Evolutionary conservation across 805 yeast genomes (phyloP).

Genomic region (Sugiyamaella qingdaonensis): DNA sequence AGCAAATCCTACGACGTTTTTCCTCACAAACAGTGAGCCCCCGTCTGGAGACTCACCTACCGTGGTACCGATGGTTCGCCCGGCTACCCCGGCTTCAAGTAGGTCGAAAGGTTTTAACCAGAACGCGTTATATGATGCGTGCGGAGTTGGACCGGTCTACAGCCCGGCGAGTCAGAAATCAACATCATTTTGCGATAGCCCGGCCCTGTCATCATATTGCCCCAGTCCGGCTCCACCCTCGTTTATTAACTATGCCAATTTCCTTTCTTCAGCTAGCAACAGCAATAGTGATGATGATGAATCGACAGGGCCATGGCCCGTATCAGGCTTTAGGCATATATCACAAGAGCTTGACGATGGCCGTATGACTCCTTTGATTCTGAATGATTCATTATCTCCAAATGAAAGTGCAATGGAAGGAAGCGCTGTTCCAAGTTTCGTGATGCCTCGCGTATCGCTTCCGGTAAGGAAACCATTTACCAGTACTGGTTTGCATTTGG

Average conservation of each 20-base stretch:
- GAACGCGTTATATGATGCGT: too few species aligned
- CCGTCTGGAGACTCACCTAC: background rate
- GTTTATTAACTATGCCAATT: background rate
- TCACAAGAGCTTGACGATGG: background rate
- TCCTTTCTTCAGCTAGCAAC: background rate
- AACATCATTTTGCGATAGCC: background rate
- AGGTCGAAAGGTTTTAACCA: background rate
- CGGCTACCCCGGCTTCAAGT: background rate
- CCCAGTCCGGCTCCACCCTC: background rate
- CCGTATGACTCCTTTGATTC: background rate
- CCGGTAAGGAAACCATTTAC: conserved; percentile 25
- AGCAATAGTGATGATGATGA: conserved; percentile 14
- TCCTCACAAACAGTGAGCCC: conserved; percentile 15
- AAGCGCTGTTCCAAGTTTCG: conserved; percentile 8
- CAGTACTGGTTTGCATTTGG: conserved; percentile 22
- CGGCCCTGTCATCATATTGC: background rate
- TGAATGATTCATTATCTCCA: background rate
- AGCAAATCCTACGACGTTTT: conserved; percentile 9
- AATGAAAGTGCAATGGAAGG: background rate
- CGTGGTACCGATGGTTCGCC: background rate
- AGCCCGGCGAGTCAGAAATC: background rate
- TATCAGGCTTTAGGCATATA: conserved; percentile 3
- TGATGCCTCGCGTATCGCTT: conserved; percentile 25
- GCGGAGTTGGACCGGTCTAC: background rate
- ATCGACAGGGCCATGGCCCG: conserved; percentile 14